These are phyloP conservation scores for Raddia distichophylla DNA, from an alignment of 176 grass and related monocot genomes.

Conservation along the genomic window DNA sequence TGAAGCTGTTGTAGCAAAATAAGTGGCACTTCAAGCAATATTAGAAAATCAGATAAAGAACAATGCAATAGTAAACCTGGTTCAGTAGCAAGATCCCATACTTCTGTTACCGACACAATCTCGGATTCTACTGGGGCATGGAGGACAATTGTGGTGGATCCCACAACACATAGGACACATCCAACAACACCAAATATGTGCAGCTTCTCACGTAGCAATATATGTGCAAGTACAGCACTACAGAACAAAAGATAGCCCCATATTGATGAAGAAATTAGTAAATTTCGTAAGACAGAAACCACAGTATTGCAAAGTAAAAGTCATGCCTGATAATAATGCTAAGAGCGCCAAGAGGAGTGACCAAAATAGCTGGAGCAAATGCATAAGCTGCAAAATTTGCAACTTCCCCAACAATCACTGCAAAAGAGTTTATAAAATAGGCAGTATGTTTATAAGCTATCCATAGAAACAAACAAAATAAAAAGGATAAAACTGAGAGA, in stretches of 20 bases:
- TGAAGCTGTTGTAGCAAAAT: background rate
- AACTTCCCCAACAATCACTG: slow-evolving; percentile 91
- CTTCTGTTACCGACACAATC: slow-evolving; percentile 76
- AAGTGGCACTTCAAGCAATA: background rate
- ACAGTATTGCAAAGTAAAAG: background rate
- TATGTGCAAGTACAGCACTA: slow-evolving; percentile 73
- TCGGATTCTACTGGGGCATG: slow-evolving; percentile 81
- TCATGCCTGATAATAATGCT: slow-evolving; percentile 88
- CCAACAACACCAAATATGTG: slow-evolving; percentile 84
- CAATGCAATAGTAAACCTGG: slow-evolving; percentile 58
- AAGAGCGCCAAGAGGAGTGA: slow-evolving; percentile 88
- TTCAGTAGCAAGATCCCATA: slow-evolving; percentile 87
- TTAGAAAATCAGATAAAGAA: slow-evolving; percentile 1
- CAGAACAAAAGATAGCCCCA: background rate
- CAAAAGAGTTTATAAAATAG: slow-evolving; percentile 7
- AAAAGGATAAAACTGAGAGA: background rate
- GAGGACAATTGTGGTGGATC: slow-evolving; percentile 87
- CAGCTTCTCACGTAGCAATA: slow-evolving; percentile 75
- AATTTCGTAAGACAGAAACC: background rate
- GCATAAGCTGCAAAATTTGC: slow-evolving; percentile 92
- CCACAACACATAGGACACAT: slow-evolving; percentile 80
- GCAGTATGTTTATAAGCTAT: background rate
- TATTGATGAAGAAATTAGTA: background rate
- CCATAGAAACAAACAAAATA: background rate
- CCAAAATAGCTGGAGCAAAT: slow-evolving; percentile 87